Conservation (phyloP, 176 grass and related monocot species). For the Oropetium thomaeum region DNA sequence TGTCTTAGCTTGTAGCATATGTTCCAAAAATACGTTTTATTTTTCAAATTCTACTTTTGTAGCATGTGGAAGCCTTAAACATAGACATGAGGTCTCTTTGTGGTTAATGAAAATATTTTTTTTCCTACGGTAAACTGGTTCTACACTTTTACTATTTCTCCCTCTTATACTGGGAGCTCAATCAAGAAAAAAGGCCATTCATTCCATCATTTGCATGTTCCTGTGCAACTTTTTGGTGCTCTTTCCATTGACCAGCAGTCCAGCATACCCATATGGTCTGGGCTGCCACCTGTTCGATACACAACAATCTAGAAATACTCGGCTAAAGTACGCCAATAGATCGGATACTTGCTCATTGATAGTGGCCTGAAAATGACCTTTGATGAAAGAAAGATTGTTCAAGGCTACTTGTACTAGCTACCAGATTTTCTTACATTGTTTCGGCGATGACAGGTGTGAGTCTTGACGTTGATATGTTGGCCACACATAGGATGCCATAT, state of each 20-base stretch:
- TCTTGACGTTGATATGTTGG: not conserved
- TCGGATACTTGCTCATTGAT: not conserved
- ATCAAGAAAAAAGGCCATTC: not conserved
- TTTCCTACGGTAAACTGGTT: not conserved
- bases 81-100: not conserved
- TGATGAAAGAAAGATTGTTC: slow-evolving; percentile 9
- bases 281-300: not conserved
- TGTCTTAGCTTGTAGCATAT: not conserved
- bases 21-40: too few species aligned
- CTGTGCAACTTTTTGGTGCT: not conserved
- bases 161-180: too few species aligned
- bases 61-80: too few species aligned
- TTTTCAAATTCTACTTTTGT: too few species aligned
- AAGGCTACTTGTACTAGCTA: not conserved
- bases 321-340: not conserved
- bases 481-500: slow-evolving; percentile 15
- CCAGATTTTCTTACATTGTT: slow-evolving; percentile 13
- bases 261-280: not conserved
- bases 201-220: not conserved
- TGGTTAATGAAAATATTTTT: not conserved
- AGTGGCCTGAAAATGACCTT: not conserved
- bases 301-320: not conserved
- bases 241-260: not conserved
- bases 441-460: not conserved
- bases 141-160: too few species aligned